Percentiles rank a stretch among this genome's conserved stretches.
These are phyloP conservation scores for Radiomyces spectabilis DNA, from an alignment of 192 early-diverging fungal genomes.

Conservation along the genomic window DNA sequence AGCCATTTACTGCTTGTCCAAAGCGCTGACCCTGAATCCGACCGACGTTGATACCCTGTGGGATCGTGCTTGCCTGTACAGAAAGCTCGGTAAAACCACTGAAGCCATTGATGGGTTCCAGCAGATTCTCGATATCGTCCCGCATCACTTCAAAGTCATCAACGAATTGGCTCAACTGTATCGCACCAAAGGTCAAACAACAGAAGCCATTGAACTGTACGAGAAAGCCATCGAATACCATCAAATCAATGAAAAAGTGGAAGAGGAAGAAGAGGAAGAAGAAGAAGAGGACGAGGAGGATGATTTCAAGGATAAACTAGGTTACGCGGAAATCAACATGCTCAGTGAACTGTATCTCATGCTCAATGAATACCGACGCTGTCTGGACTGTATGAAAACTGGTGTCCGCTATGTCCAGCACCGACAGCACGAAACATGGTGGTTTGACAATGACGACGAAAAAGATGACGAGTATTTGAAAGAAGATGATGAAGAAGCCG, in stretches of 20 bases:
- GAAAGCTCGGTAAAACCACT: constrained; percentile 38
- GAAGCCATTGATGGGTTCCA: constrained; percentile 54
- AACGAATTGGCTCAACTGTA: constrained; percentile 54
- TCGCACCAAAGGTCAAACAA: constrained; percentile 42
- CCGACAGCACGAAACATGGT: constrained; percentile 54
- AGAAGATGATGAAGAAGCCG: constrained; percentile 2
- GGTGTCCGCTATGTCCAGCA: constrained; percentile 65
- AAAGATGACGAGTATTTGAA: not conserved
- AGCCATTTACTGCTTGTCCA: constrained; percentile 76
- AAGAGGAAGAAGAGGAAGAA: constrained; percentile 26
- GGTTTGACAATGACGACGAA: constrained; percentile 53
- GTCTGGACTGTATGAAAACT: constrained; percentile 60
- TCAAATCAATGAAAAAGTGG: constrained; percentile 24
- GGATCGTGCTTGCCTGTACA: constrained; percentile 61
- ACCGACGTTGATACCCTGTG: constrained; percentile 58
- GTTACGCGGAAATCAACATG: constrained; percentile 83
- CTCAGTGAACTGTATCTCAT: constrained; percentile 82
- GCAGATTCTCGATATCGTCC: constrained; percentile 47
- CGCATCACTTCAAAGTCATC: constrained; percentile 62
- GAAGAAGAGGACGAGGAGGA: constrained; percentile 33
- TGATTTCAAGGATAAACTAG: constrained; percentile 39
- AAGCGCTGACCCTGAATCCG: constrained; percentile 58
- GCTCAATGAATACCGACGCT: constrained; percentile 66
- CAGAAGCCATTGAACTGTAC: constrained; percentile 51
- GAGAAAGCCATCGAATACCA: constrained; percentile 46